phyloP scores from a whole-genome alignment of 2,329 filamentous ascomycete species.

The Fusarium lyarnte region DNA sequence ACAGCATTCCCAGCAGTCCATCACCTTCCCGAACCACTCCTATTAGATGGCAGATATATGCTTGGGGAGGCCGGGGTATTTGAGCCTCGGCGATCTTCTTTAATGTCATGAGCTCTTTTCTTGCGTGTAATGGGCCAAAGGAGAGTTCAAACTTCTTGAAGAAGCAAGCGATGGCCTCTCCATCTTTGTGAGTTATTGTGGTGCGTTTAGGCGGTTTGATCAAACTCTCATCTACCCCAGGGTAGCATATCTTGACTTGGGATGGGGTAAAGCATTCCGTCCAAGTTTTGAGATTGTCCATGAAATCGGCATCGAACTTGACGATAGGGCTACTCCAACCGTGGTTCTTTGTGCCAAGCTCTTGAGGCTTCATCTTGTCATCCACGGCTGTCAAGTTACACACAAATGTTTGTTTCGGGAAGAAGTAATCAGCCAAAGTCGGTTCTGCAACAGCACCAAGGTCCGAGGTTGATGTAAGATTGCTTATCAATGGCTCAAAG shows the following conservation, averaged over 20 bases:
- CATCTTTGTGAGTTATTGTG: fast-evolving
- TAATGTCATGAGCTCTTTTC: background rate
- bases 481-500: background rate
- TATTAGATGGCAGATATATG: background rate
- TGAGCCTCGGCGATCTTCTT: background rate
- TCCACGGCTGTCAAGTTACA: fast-evolving
- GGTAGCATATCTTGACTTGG: background rate
- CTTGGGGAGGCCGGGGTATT: fast-evolving
- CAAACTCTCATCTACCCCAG: background rate
- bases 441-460: background rate
- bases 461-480: fast-evolving
- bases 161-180: background rate
- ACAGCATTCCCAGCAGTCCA: background rate
- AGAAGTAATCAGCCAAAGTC: background rate
- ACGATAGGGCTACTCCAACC: background rate
- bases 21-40: fast-evolving
- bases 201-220: background rate
- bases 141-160: background rate
- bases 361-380: fast-evolving
- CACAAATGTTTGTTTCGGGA: background rate
- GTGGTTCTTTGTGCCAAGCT: fast-evolving
- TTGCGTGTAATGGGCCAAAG: background rate
- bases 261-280: background rate
- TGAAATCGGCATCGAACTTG: background rate
- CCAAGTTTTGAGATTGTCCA: background rate